These are phyloP conservation scores for Ophiostoma fasciatum DNA, from an alignment of 2,329 filamentous ascomycete species.

Conservation along the genomic window DNA sequence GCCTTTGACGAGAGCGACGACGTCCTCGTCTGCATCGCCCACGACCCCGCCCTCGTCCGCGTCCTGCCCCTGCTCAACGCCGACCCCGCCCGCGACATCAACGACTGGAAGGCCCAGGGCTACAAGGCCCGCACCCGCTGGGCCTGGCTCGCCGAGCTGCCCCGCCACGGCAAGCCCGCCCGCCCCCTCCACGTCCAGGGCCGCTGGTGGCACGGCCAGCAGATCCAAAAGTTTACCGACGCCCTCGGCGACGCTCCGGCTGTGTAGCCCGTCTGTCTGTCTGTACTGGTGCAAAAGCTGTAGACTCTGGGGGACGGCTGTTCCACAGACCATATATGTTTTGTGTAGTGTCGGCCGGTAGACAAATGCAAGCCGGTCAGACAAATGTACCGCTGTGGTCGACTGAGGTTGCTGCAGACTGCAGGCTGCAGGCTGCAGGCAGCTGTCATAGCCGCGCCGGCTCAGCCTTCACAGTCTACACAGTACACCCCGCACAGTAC, in stretches of 20 bases:
- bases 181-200: constrained; percentile 44
- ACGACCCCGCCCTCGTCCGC: constrained; percentile 13
- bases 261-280: too few species aligned
- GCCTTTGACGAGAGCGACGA: constrained; percentile 14
- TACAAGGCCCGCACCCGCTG: constrained; percentile 13
- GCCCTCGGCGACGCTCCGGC: constrained; percentile 52
- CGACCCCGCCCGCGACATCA: constrained; percentile 13
- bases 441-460: too few species aligned
- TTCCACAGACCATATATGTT: too few species aligned
- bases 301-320: too few species aligned
- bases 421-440: too few species aligned
- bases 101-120: constrained; percentile 13
- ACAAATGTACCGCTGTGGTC: too few species aligned
- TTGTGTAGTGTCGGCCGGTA: too few species aligned
- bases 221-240: constrained; percentile 59
- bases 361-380: too few species aligned
- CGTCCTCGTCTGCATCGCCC: constrained; percentile 14
- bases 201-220: constrained; percentile 46
- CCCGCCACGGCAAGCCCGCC: constrained; percentile 47
- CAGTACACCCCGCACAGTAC: too few species aligned
- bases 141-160: constrained; percentile 10
- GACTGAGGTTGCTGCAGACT: too few species aligned
- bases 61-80: constrained; percentile 7
- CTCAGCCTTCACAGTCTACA: too few species aligned
- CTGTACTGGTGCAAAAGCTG: too few species aligned